These are phyloP conservation scores for Perilla frutescens DNA, from an alignment of 257 asterid genomes.

Conservation along the genomic window DNA sequence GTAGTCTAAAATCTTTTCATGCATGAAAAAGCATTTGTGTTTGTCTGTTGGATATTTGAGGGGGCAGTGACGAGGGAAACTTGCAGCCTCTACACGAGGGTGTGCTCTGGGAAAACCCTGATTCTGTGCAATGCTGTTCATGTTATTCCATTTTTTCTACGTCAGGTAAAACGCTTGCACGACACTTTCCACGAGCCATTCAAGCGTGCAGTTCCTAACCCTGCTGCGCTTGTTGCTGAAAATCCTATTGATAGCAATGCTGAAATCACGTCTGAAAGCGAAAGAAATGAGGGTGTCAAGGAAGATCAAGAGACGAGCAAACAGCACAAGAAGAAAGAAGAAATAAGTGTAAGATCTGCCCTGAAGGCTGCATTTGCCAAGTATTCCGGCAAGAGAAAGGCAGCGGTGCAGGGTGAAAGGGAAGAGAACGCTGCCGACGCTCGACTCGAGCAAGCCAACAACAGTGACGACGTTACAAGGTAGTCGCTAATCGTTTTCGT, in stretches of 20 bases:
- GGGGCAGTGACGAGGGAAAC: not conserved
- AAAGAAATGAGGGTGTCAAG: conserved; percentile 46
- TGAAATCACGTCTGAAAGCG: conserved; percentile 48
- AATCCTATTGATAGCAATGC: conserved; percentile 38
- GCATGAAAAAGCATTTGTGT: not conserved
- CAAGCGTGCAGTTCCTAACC: conserved; percentile 70
- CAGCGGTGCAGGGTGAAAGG: conserved; percentile 38
- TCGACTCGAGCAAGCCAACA: conserved; percentile 28
- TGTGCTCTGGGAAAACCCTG: too few species aligned
- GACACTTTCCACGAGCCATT: conserved; percentile 96
- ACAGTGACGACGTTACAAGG: conserved; percentile 30
- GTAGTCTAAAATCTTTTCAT: conserved; percentile 40
- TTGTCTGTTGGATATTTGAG: conserved; percentile 9
- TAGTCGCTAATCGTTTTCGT: not conserved
- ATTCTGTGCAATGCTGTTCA: too few species aligned
- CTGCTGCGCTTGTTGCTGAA: conserved; percentile 40
- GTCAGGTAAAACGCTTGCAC: conserved; percentile 82
- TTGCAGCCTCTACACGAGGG: too few species aligned
- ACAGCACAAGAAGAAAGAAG: conserved; percentile 62
- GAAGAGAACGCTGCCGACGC: conserved; percentile 36
- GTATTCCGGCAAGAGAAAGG: conserved; percentile 59
- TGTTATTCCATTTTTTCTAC: not conserved
- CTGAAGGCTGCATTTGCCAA: conserved; percentile 79
- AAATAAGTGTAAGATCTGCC: conserved; percentile 68
- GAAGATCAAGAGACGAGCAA: conserved; percentile 52